A percentile compares a stretch with the other conserved stretches of the same genome.
phyloP scores from a whole-genome alignment of 2,329 filamentous ascomycete genomes.

The Allantophomopsis lycopodina region DNA sequence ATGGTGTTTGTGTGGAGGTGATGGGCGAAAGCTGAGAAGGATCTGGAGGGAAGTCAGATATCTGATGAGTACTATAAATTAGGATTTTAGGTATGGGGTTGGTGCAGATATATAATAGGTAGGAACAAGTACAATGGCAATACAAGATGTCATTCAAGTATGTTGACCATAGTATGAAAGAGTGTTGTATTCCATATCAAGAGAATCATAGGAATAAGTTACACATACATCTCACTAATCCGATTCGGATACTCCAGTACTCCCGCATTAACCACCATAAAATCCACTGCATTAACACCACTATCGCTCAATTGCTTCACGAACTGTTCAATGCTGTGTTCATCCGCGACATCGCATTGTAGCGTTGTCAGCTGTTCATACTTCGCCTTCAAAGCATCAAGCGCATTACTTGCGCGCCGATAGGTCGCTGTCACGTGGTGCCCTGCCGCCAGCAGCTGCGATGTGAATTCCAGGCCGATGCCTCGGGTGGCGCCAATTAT shows the following conservation, averaged over 20 bases:
- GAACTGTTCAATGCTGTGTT: conserved; percentile 29
- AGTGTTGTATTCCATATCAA: neutral
- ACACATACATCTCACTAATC: conserved; percentile 20
- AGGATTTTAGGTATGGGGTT: no score
- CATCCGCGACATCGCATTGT: conserved; percentile 36
- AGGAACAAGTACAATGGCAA: neutral
- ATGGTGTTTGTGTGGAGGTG: conserved; percentile 44
- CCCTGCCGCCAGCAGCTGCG: conserved; percentile 22
- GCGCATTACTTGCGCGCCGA: conserved; percentile 22
- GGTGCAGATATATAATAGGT: no score
- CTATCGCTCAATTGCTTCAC: no score
- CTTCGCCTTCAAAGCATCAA: conserved; percentile 27
- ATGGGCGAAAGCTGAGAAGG: conserved; percentile 36
- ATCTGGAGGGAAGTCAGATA: conserved; percentile 18
- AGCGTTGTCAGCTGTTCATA: conserved; percentile 18
- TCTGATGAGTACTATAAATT: neutral
- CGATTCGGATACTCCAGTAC: conserved; percentile 37
- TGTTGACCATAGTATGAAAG: no score
- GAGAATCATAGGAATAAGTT: neutral
- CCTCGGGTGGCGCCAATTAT: conserved; percentile 33
- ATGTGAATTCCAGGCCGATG: conserved; percentile 27
- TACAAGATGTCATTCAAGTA: no score
- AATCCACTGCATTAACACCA: conserved; percentile 25
- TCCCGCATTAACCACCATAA: conserved; percentile 41
- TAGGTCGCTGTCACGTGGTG: conserved; percentile 31